Evolutionary conservation across 2,329 filamentous ascomycete species (phyloP), one percentile per base, ranked within the genome.

Genomic region (Aureobasidium melanogenum): DNA sequence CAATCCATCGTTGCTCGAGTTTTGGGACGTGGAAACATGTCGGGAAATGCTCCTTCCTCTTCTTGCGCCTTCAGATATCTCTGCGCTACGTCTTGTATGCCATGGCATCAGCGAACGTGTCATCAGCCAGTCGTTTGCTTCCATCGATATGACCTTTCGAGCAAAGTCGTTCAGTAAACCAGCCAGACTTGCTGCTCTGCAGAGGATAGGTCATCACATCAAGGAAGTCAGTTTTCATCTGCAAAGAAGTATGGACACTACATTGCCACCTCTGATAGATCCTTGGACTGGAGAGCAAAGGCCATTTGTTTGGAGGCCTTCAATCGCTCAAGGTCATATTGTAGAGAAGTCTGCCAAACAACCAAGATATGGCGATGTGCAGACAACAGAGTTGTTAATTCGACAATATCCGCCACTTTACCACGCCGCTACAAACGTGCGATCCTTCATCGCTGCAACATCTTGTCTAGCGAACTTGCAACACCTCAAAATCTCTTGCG

Each of bases 321-420:
- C 91, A 69, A 71, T 76, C 44, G 68, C 83, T 2, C 85, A 85
- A 43, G 82, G 84, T 70, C 81, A 81, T 32, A 65, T 68, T 28
- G 65, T 84, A 10, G 44, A 8, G 80, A 60, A 83, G 48, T 76
- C 85, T 66, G 80, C 82, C 65, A 79, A 74, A 67, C 69, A 85
- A 59, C 88, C 88, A 56, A 93, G 90, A 75, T 95, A 95, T 72
- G 89, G 88, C 66, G 89, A 86, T 71, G 81, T 83, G 67, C 88
- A 90, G 68, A 84, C 94, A 69, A 91, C 87, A 64, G 88, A 93
- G 70, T 82, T 95, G 62, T 80, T 96, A 63, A 89, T 90, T 15
- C 85, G 90, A 70, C 91, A 96, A 75, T 96, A 95, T 69, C 89
- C 90, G 57, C 89, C 91, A 6, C 77, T 96, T 2, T 96, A 96